Base-by-base conservation (phyloP, 2,329 filamentous ascomycete species). In the Exophiala spinifera region DNA sequence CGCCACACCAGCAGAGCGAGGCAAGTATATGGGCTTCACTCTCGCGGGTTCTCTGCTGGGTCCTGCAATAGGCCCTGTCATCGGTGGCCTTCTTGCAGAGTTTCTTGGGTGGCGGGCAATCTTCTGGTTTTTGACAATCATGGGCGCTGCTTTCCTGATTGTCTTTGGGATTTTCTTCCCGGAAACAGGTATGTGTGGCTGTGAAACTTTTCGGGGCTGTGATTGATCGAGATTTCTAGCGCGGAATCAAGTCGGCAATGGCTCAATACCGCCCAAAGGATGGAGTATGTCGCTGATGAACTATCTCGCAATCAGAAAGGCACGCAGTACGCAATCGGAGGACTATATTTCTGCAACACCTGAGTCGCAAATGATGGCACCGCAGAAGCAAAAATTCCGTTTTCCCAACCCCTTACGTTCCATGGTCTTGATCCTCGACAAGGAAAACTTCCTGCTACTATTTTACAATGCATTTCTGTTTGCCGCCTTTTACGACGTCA, bases 101-200 rank as follows among this genome's bases (percentile, higher is more conserved):
- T 72, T 72, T 43, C 61, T 81, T 0, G 79, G 79, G 0, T 83
- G 79, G 79, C 67, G 72, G 33, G 70, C 72, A 0, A 75, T 81
- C 3, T 83, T 82, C 58, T 82, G 78, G 77, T 79, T 80, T 51
- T 67, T 82, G 6, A 68, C 74, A 23, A 79, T 81, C n/a, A 70
- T 77, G 45, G 69, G 73, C 0, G 72, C 68, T 0, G 64, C 65
- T 2, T 64, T 70, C 36, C 54, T 68, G 33, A 4, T 66, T 6
- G 58, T 64, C 0, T 53, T 70, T 10, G 19, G 63, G 1, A 28
- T 69, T 1, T 65, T 70, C 63, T 69, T 72, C 23, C 71, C 70
- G 0, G 71, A 73, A 56, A 73, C 71, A 15, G 66, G 57, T 60
- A 52, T 10, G 44, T 43, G 25, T 31, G n/a, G 3, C 7, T 31